Evolutionary conservation across 177 flowering plant genomes (phyloP).

Genomic region (Vitis hybrid): DNA sequence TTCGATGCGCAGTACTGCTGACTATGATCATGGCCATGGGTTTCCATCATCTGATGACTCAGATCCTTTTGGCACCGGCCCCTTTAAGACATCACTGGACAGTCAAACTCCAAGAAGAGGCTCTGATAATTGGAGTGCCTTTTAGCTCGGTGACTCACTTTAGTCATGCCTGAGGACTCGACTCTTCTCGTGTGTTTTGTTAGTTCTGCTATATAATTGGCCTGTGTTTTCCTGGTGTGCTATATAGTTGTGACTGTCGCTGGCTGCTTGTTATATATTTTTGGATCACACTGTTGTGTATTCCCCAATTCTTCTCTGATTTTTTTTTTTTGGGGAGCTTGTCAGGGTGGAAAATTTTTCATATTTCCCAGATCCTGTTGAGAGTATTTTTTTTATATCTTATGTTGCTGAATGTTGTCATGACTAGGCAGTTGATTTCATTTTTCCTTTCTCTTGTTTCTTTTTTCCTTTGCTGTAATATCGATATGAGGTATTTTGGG

Average conservation of each 20-base stretch:
- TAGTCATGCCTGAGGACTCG: neutral
- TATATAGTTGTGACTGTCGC: conserved; percentile 7
- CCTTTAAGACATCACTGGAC: conserved; percentile 52
- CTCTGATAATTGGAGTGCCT: conserved; percentile 67
- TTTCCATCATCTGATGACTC: conserved; percentile 58
- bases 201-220: neutral
- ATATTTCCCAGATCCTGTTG: neutral
- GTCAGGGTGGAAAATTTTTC: conserved; percentile 6
- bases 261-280: conserved; percentile 19
- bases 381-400: neutral
- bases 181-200: neutral
- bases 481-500: neutral
- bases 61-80: conserved; percentile 63
- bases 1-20: conserved; percentile 36
- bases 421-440: neutral
- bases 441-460: neutral
- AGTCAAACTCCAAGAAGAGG: conserved; percentile 49
- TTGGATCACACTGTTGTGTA: conserved; percentile 15
- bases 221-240: conserved; percentile 14
- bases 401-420: neutral
- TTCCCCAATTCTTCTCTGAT: conserved; percentile 10
- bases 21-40: conserved; percentile 33
- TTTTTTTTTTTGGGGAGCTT: conserved; percentile 2
- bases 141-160: conserved; percentile 24
- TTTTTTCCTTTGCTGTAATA: neutral